Base-by-base conservation (phyloP, 2,329 filamentous ascomycete genomes). In the Cladophialophora yegresii region DNA sequence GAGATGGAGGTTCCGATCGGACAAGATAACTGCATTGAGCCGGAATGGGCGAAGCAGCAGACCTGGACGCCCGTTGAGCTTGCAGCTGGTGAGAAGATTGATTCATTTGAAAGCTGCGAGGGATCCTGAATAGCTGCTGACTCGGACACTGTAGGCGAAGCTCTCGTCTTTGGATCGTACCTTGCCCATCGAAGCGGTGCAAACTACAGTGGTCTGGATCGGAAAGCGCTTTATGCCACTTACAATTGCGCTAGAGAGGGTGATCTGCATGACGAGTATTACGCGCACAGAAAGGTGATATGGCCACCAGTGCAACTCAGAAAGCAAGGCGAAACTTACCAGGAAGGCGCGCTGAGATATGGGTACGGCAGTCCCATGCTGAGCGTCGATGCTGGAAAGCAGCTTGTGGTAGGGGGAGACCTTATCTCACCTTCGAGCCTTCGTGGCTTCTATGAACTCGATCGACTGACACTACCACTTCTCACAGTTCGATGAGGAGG, bases 261-360 rank as follows among this genome's bases (percentile, higher is more conserved):
- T 1, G 74, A 79, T 64, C 67, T 80, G n/a, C 77, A 78, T 64
- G 75, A 77, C 63, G 71, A 74, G 55, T 81, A 80, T 68, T 81
- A 80, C 68, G 68, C 67, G 9, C 77, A 80, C 68, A 72, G 79
- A 13, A 69, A 73, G 33, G 75, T 76, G 64, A 72, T 77, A 16
- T 80, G 77, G 71, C 77, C 78, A 8, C 73, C 77, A 1, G 78
- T 77, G 10, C 78, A 80, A 61, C 73, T 77, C 69, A 71, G 75
- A 1, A 71, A 75, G 54, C 65, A 73, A 2, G 75, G 76, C 10
- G 69, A 74, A 54, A 63, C 68, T 1, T 79, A 78, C 56, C 72
- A 74, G n/a, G 73, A 73, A 53, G 76, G 76, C 0, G 69, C 72
- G 2, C 62, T 71, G 53, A 71, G 74, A 28, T 78, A 78, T 69